phyloP scores from a whole-genome alignment of 2,329 filamentous ascomycete genomes.

The Diplocarpon mali region DNA sequence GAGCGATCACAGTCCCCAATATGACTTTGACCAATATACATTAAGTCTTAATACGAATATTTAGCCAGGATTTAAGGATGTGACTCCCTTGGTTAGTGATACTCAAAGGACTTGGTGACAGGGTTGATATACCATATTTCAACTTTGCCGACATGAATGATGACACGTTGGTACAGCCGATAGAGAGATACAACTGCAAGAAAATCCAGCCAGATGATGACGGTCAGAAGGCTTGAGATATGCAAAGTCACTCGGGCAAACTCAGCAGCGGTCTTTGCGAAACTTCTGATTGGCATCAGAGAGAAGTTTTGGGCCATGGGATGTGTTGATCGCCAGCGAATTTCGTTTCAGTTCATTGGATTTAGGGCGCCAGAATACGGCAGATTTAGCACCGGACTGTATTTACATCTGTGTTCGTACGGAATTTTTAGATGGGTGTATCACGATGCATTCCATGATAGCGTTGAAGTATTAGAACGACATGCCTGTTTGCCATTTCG shows the following conservation, averaged over 20 bases:
- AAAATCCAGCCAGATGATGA: background rate
- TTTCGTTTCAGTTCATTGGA: background rate
- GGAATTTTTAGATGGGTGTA: background rate
- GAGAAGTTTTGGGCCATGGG: background rate
- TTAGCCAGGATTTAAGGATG: background rate
- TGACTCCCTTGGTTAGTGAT: background rate
- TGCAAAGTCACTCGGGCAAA: background rate
- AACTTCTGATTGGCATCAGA: background rate
- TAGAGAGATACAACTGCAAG: background rate
- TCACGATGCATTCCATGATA: background rate
- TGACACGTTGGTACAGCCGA: background rate
- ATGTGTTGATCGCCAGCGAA: background rate
- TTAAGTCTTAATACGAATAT: background rate
- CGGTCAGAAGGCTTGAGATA: background rate
- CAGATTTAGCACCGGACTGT: background rate
- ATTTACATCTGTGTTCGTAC: background rate
- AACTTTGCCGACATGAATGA: background rate
- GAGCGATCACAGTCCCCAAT: background rate
- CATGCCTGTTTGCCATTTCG: background rate
- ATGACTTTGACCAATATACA: background rate
- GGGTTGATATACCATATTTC: background rate
- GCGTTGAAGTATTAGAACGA: constrained; percentile 1
- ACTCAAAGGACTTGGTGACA: background rate
- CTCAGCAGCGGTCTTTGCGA: background rate
- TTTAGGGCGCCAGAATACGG: constrained; percentile 1